Base-by-base conservation (phyloP, 257 asterid species). In the Striga asiatica region DNA sequence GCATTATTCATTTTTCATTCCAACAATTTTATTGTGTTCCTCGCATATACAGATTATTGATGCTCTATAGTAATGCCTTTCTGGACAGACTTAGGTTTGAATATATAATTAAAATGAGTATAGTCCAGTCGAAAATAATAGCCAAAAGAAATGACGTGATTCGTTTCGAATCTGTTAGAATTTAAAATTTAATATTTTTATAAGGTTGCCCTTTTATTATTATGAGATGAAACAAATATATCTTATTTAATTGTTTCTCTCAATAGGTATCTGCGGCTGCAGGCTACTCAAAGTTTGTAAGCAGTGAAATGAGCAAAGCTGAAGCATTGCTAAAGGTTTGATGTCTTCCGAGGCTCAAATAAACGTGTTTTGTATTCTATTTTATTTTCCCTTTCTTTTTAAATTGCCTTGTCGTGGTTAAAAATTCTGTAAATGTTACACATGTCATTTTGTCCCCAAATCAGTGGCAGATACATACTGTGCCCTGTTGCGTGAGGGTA, bases 301-400 rank as follows among this genome's bases (percentile, higher is more conserved):
- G 81, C 76, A 85, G 94, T 53, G 99, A 92, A 74, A 92, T 88
- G 97, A 92, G 99, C 94, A 92, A 92, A 78, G 99, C 99, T 41
- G 99, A 92, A 80, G 97, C 99, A 64, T 75, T 92, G 43, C 70
- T 92, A 57, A 92, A 92, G 94, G 97, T 84, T 57, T 61, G 64
- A 53, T 49, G 43, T 66, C 32, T 11, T 18, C 18, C 31, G 10
- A 22, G 28, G 10, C 64, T 64, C 59, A 5, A 16, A 56, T 8
- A 12, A n/a, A 19, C 54, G 14, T 29, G 7, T 51, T 16, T 24
- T 58, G 47, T 19, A 50, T 27, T 27, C 32, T 27, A 2, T 27
- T 27, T 27, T 27, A 3, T 27, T 27, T 27, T n/a, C n/a, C n/a
- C n/a, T n/a, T 16, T 41, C 2, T 41, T 6, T 13, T 11, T 41